Evolutionary conservation across 1,284 basidiomycete genomes (phyloP).

Genomic region (Rhodotorula sp.): DNA sequence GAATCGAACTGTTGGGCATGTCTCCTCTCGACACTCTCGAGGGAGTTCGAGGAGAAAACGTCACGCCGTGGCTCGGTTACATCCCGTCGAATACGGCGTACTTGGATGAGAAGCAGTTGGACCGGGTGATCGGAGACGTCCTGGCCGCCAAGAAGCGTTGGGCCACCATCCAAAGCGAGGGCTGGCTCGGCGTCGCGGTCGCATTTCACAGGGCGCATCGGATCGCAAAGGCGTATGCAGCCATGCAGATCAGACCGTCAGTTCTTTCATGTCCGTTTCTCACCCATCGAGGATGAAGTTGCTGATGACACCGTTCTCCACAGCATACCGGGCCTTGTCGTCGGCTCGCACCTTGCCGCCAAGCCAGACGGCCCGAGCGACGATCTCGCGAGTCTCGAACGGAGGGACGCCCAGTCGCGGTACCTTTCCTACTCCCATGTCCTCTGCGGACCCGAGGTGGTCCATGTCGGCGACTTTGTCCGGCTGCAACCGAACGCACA

Average conservation of each 20-base stretch:
- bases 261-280: background rate
- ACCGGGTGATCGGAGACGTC: background rate
- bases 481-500: slow-evolving; percentile 28
- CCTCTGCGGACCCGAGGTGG: slow-evolving; percentile 30
- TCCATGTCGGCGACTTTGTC: slow-evolving; percentile 31
- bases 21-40: slow-evolving; percentile 12
- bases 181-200: slow-evolving; percentile 11
- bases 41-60: slow-evolving; percentile 18
- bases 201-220: slow-evolving; percentile 22
- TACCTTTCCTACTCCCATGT: slow-evolving; percentile 30
- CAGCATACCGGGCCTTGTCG: slow-evolving; percentile 19
- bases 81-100: slow-evolving; percentile 18
- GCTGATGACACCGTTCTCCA: background rate
- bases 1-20: slow-evolving; percentile 27
- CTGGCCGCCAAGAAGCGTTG: slow-evolving; percentile 13
- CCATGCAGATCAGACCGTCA: slow-evolving; percentile 31
- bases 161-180: slow-evolving; percentile 15
- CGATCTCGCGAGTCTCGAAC: background rate
- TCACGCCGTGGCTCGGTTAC: slow-evolving; percentile 31
- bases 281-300: no score
- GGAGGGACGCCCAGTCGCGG: background rate
- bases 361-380: background rate
- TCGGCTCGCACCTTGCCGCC: slow-evolving; percentile 19
- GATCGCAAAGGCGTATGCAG: slow-evolving; percentile 22
- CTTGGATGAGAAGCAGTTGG: slow-evolving; percentile 8